Evolutionary conservation across 441 rosid species (phyloP), one percentile per base, ranked within the genome.

Genomic region (Populus hybrid): DNA sequence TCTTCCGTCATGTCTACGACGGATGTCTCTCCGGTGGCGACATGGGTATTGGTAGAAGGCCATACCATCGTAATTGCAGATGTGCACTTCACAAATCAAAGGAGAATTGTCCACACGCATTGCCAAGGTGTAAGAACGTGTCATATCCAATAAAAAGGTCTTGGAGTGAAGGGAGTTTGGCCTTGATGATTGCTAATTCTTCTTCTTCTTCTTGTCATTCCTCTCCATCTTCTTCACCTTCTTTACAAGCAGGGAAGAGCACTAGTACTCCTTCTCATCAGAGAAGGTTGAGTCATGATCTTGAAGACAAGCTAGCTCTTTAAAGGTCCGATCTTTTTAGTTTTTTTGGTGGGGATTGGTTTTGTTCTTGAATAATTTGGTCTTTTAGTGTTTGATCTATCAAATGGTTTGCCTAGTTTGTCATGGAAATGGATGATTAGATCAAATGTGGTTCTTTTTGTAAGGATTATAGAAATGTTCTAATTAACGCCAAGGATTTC

Each of bases 51-150:
- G 87, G 85, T 26, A 82, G 91, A 14, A 87, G 98, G 40, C 97
- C 94, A 0, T 93, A 92, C 80, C 97, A 90, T 84, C 83, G 84
- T 26, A 88, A 93, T 75, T 93, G 97, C 77, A 21, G 87, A 0
- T 93, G 98, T 70, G 97, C 90, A 3, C 88, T 92, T 26, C 97
- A 90, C 69, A 83, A 78, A 71, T 72, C 86, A 0, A 68, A 67
- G 35, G 81, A 84, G 32, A 78, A 71, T 67, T 80, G 90, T 40
- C 77, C 82, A n/a, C 85, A 76, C 1, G 82, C 83, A 12, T 50
- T 76, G 74, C 80, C 89, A 0, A 85, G 84, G 18, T 76, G 75
- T 81, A 81, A 75, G 35, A 79, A 70, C 20, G 84, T 90, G 0
- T 87, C 92, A 3, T 91, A 90, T 69, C 93, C 93, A 14, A 83